A percentile compares a stretch with the other conserved stretches of the same genome.
phyloP scores from a whole-genome alignment of 129 eudicot genomes.

The Gnaphalium uliginosum region DNA sequence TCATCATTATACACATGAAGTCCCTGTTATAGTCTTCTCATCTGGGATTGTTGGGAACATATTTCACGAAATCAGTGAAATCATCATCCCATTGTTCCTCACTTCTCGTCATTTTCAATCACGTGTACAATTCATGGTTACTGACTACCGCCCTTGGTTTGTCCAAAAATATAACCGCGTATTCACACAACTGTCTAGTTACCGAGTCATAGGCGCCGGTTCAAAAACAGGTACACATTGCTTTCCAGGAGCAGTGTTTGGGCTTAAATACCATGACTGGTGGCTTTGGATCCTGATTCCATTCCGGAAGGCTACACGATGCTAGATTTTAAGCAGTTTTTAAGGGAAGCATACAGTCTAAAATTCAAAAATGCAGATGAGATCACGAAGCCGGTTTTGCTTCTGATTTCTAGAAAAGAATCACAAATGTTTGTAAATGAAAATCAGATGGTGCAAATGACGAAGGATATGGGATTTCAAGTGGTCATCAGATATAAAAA shows the following conservation, averaged over 20 bases:
- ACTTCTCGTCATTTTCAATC: conserved; percentile 43
- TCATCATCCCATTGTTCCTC: conserved; percentile 58
- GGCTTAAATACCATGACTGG: conserved; percentile 47
- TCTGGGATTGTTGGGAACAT: conserved; percentile 49
- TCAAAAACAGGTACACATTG: conserved; percentile 41
- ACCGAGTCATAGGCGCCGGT: conserved; percentile 28
- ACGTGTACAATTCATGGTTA: conserved; percentile 35
- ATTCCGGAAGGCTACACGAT: conserved; percentile 42
- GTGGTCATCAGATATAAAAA: conserved; percentile 28
- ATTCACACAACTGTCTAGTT: conserved; percentile 30
- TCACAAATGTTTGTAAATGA: conserved; percentile 48
- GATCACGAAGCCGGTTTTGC: conserved; percentile 36
- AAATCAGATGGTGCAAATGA: conserved; percentile 43
- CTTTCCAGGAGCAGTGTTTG: conserved; percentile 53
- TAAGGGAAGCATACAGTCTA: conserved; percentile 36
- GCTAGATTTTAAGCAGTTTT: conserved; percentile 43
- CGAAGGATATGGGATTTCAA: conserved; percentile 43
- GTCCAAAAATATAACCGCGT: conserved; percentile 26
- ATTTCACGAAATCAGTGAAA: conserved; percentile 56
- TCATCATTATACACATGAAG: conserved; percentile 33
- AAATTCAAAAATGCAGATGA: conserved; percentile 22
- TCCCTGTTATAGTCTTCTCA: conserved; percentile 58
- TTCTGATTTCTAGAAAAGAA: conserved; percentile 45
- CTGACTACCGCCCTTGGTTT: conserved; percentile 40
- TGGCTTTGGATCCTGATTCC: conserved; percentile 37